phyloP scores from a whole-genome alignment of 208 protist genomes.

The Wallacemonas collosoma region DNA sequence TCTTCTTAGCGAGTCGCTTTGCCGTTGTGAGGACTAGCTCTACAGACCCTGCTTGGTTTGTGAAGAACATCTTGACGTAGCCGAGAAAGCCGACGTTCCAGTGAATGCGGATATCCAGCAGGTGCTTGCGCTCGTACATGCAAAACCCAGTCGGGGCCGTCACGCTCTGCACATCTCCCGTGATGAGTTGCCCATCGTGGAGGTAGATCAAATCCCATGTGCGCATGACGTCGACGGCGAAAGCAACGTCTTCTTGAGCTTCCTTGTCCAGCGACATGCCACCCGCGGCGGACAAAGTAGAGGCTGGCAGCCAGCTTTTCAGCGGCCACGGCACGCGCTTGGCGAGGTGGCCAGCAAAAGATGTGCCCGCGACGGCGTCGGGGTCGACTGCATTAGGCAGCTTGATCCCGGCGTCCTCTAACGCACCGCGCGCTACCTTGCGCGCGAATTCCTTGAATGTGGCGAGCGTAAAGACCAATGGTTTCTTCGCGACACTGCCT shows the following conservation, averaged over 20 bases:
- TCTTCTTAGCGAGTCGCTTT: conserved; percentile 64
- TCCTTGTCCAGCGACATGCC: conserved; percentile 30
- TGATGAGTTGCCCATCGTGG: conserved; percentile 62
- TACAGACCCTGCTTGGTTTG: conserved; percentile 50
- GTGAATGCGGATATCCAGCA: conserved; percentile 63
- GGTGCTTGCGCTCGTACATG: conserved; percentile 67
- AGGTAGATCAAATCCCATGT: conserved; percentile 89
- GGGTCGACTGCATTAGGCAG: neutral
- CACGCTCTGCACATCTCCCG: conserved; percentile 68
- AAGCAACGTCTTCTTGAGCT: conserved; percentile 39
- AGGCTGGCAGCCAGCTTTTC: conserved; percentile 3
- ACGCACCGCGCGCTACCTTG: conserved; percentile 36
- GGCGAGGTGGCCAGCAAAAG: neutral
- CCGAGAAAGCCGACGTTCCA: conserved; percentile 68
- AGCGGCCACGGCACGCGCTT: neutral
- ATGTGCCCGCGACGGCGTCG: neutral
- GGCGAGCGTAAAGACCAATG: conserved; percentile 73
- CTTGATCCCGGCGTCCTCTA: conserved; percentile 18
- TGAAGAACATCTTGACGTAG: conserved; percentile 46
- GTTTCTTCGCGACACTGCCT: conserved; percentile 57
- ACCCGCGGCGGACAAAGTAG: neutral
- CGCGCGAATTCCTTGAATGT: conserved; percentile 64
- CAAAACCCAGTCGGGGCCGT: conserved; percentile 47
- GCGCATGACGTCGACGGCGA: conserved; percentile 66
- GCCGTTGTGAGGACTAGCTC: conserved; percentile 62